These are phyloP conservation scores for Tolypocladium amazonense DNA, from an alignment of 2,329 filamentous ascomycete species.

Conservation along the genomic window DNA sequence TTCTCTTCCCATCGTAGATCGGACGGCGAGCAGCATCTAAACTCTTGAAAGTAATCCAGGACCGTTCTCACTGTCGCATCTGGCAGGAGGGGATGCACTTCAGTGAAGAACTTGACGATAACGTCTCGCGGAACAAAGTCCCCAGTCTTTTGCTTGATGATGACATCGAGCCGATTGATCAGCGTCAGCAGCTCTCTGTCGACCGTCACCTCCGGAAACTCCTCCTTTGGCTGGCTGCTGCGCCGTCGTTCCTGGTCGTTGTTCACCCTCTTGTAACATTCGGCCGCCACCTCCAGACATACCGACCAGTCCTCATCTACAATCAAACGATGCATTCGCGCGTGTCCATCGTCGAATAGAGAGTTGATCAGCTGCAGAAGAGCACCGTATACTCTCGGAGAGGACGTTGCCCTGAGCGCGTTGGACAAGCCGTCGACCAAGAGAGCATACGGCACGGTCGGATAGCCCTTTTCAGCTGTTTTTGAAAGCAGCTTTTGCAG, in stretches of 20 bases:
- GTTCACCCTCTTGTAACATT: slow-evolving; percentile 33
- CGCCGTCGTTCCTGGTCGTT: slow-evolving; percentile 13
- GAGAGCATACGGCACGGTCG: slow-evolving; percentile 45
- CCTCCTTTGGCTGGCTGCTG: slow-evolving; percentile 13
- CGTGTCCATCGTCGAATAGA: slow-evolving; percentile 41
- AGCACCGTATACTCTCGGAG: slow-evolving; percentile 33
- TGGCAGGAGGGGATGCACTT: slow-evolving; percentile 50
- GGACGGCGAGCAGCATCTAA: slow-evolving; percentile 61
- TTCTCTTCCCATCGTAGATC: slow-evolving; percentile 59
- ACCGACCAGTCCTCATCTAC: slow-evolving; percentile 56
- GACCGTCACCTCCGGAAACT: slow-evolving; percentile 25
- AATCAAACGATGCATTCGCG: slow-evolving; percentile 43
- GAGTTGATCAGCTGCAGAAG: slow-evolving; percentile 43
- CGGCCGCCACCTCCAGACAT: slow-evolving; percentile 47
- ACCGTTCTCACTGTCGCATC: slow-evolving; percentile 54
- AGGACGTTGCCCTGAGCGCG: slow-evolving; percentile 32
- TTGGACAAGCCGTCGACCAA: slow-evolving; percentile 47
- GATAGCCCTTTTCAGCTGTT: slow-evolving; percentile 48
- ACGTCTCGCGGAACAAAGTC: slow-evolving; percentile 55
- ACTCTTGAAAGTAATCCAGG: slow-evolving; percentile 57
- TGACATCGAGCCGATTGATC: slow-evolving; percentile 36
- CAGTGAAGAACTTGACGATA: slow-evolving; percentile 56
- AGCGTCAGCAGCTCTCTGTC: slow-evolving; percentile 32
- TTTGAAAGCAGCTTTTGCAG: slow-evolving; percentile 53
- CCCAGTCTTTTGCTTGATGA: slow-evolving; percentile 30